Conservation (phyloP, 495 filamentous ascomycete genomes). For the Massariosphaeria phaeospora region DNA sequence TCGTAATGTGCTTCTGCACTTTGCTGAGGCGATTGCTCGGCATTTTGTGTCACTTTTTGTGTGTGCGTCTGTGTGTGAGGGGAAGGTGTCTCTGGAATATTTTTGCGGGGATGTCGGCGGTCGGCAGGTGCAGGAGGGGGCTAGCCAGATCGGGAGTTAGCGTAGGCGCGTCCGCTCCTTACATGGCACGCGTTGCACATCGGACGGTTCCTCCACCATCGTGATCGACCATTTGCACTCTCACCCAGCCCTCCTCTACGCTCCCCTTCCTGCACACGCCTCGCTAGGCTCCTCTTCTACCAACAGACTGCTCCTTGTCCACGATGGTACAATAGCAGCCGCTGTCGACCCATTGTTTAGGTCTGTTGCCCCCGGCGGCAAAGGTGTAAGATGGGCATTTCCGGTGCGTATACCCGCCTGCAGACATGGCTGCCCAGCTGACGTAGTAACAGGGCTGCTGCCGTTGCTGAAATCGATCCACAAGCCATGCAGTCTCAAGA, state of each 20-base stretch:
- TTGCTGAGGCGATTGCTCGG: slow-evolving; percentile 64
- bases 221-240: background rate
- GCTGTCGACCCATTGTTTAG: slow-evolving; percentile 9
- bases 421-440: background rate
- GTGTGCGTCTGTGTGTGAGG: too few species aligned
- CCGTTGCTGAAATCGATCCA: slow-evolving; percentile 95
- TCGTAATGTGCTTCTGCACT: slow-evolving; percentile 76
- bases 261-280: background rate
- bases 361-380: background rate
- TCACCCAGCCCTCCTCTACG: background rate
- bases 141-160: slow-evolving; percentile 4
- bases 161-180: slow-evolving; percentile 9
- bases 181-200: slow-evolving; percentile 16
- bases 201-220: background rate
- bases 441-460: slow-evolving; percentile 64
- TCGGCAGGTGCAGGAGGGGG: background rate
- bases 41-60: too few species aligned
- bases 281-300: background rate
- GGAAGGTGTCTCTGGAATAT: too few species aligned
- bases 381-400: slow-evolving; percentile 41
- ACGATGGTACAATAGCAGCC: slow-evolving; percentile 21
- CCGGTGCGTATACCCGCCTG: slow-evolving; percentile 33
- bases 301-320: background rate
- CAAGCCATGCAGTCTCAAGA: slow-evolving; percentile 76
- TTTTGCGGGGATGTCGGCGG: slow-evolving; percentile 16